Base-by-base conservation (phyloP, 257 asterid genomes). In the Prunella vulgaris region DNA sequence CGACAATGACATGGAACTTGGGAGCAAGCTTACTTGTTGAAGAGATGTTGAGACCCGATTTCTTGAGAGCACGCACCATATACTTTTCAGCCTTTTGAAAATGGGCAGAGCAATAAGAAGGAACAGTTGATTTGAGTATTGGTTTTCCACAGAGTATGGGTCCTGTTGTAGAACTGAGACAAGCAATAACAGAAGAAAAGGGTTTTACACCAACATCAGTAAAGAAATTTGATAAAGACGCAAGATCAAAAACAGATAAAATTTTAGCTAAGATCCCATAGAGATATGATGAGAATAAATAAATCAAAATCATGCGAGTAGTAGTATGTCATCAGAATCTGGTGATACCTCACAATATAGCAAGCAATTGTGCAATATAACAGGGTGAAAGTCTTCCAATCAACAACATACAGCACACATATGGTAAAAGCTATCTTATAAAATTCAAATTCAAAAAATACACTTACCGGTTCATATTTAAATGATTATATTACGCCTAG, bases 131-230 rank as follows among this genome's bases (percentile, higher is more conserved):
- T 72, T 84, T 86, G 75, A 93, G 81, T 66, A 87, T 87, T n/a
- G 99, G 96, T 80, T 91, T 93, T 22, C 87, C 85, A 71, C 98
- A 93, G 7, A 70, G 86, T 83, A 93, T 87, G 24, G 96, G 97
- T 37, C 97, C 97, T 5, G 92, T 79, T 33, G 89, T 85, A 17
- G 97, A 88, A 79, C 99, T 93, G 88, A 61, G 21, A 69, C 49
- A 12, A 48, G 53, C 17, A 71, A 75, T n/a, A 53, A 72, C 15
- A 62, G 46, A 24, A 42, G 10, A 58, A 70, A 52, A 56, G 10
- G 56, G 63, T 48, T 37, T 25, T 5, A 15, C 13, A 22, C 37
- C 59, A 63, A 17, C 59, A 25, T 69, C 69, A 21, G 42, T 33
- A 27, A 42, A 22, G 33, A 22, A 64, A 54, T 5, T 35, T 51